These are phyloP conservation scores for Xylaria hypoxylon DNA, from an alignment of 2,329 filamentous ascomycete species.

Conservation along the genomic window DNA sequence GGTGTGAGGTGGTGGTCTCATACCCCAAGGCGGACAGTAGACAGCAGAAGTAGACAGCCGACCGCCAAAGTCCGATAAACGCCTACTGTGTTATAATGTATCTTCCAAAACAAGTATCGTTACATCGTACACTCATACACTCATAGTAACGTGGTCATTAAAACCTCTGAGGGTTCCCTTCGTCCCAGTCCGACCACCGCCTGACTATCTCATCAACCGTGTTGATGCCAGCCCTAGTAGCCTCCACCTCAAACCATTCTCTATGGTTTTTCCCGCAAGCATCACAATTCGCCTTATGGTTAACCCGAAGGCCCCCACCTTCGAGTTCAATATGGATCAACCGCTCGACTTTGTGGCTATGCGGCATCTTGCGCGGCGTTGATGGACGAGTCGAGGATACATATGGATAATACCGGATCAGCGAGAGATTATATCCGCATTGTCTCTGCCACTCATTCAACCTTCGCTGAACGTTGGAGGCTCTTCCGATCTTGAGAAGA, in stretches of 20 bases:
- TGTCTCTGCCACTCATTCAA: constrained; percentile 95
- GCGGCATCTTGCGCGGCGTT: constrained; percentile 78
- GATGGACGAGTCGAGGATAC: constrained; percentile 59
- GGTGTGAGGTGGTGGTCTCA: background rate
- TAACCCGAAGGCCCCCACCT: constrained; percentile 66
- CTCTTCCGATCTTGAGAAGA: constrained; percentile 74
- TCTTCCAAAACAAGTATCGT: constrained; percentile 19
- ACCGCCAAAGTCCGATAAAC: constrained; percentile 16
- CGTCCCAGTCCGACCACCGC: constrained; percentile 89
- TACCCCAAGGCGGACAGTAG: background rate
- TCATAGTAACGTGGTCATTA: constrained; percentile 24
- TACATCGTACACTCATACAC: constrained; percentile 30
- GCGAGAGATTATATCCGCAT: constrained; percentile 87
- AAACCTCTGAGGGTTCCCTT: constrained; percentile 52
- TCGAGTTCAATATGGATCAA: constrained; percentile 91
- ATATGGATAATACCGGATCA: constrained; percentile 94
- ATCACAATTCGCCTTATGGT: constrained; percentile 70
- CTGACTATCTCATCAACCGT: constrained; percentile 76
- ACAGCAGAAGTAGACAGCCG: background rate
- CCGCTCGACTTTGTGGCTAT: constrained; percentile 88
- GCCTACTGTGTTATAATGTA: constrained; percentile 5
- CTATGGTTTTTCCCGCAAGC: constrained; percentile 86
- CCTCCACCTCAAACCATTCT: constrained; percentile 95
- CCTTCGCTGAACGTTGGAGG: constrained; percentile 86
- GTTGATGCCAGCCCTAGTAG: constrained; percentile 75